These are phyloP conservation scores for Cupressus sempervirens DNA, from an alignment of 75 land plant species.

Conservation along the genomic window DNA sequence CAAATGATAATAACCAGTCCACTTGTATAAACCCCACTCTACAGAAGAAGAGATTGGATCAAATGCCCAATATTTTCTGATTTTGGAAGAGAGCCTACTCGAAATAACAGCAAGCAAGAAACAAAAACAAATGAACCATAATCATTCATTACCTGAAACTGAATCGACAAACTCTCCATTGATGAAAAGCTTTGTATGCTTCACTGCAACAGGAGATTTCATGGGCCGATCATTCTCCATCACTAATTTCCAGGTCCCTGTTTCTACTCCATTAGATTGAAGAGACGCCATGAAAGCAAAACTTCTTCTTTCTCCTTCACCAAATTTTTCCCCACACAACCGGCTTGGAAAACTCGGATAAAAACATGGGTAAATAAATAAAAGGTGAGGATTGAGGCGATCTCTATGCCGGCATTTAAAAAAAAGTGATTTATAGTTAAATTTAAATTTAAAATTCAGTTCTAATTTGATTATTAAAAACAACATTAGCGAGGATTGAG, in stretches of 20 bases:
- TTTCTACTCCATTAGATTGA: background rate
- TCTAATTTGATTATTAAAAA: too few species aligned
- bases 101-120: background rate
- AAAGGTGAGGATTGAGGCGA: too few species aligned
- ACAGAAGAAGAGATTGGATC: too few species aligned
- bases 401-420: too few species aligned
- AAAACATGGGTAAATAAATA: background rate
- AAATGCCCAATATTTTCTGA: too few species aligned
- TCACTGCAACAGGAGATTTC: constrained; percentile 8
- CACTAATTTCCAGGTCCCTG: background rate
- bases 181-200: constrained; percentile 73
- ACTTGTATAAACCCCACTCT: too few species aligned
- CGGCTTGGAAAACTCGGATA: background rate
- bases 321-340: background rate
- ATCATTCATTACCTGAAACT: constrained; percentile 42
- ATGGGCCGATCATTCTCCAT: background rate
- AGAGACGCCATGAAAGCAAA: background rate
- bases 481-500: too few species aligned
- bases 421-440: too few species aligned
- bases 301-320: background rate
- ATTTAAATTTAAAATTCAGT: too few species aligned
- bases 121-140: background rate
- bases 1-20: too few species aligned
- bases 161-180: constrained; percentile 74
- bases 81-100: too few species aligned